Evolutionary conservation across 1,284 basidiomycete genomes (phyloP), one percentile per base, ranked within the genome.

Genomic region (Peniophora sp.): DNA sequence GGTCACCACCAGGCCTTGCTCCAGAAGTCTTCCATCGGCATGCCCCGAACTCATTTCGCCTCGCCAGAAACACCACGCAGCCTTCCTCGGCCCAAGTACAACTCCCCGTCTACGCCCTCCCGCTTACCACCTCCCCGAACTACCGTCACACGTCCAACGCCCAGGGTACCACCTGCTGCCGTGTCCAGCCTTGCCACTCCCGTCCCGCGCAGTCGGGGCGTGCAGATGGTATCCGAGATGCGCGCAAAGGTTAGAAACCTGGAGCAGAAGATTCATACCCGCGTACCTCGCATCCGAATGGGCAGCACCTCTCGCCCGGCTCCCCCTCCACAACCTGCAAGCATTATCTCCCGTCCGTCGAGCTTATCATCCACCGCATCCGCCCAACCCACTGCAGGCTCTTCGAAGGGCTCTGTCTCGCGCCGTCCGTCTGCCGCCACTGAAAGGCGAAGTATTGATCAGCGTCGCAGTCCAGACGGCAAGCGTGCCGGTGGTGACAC

Each of bases 141-240:
- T 10, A 67, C 75, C 17, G 62, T 69, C 44, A 64, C 72, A 47
- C 74, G 78, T 2, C 69, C 75, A 20, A 61, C 71, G 12, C 65
- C 63, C 43, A 74, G 75, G n/a, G 72, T 72, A 47, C 56, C 69
- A 50, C 67, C 73, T 17, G 65, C 70, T 23, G 70, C 69, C 53
- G 71, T 72, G 10, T 68, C 69, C 19, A 56, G 49, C 49, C 52
- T 57, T 50, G 54, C 66, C n/a, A 55, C 64, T 52, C 73, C 74
- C 8, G 64, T 76, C 10, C 76, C 85, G 9, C 85, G 74, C 69
- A 89, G 77, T 62, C 86, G 81, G 64, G 88, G 88, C 25, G 87
- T 90, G 10, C 88, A 91, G 60, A 91, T 92, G 89, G 87, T 91
- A 2, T 85, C 86, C 24, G 89, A 91, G 62, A 89, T 91, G 85